phyloP scores from a whole-genome alignment of 1,139 yeast species.

The Keqinozyma sinolaborantium region DNA sequence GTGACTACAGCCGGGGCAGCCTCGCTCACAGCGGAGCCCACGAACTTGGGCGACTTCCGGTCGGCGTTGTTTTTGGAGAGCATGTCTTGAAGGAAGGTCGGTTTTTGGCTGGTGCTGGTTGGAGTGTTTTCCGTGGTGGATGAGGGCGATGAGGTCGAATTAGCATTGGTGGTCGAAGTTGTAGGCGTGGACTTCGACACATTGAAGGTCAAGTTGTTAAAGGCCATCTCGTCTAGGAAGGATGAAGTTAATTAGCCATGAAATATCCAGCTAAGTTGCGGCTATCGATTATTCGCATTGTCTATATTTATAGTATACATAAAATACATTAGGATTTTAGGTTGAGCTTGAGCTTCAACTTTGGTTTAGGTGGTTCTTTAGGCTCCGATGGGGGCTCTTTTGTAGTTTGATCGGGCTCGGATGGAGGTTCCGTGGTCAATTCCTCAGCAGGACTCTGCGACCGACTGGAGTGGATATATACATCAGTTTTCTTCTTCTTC shows the following conservation, averaged over 20 bases:
- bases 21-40: slow-evolving; percentile 12
- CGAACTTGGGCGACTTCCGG: slow-evolving; percentile 5
- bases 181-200: slow-evolving; percentile 42
- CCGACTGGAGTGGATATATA: not conserved
- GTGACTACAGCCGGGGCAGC: slow-evolving; percentile 27
- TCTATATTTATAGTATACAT: slow-evolving; percentile 2
- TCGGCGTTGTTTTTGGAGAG: slow-evolving; percentile 11
- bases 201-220: slow-evolving; percentile 34
- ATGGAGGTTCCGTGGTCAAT: not conserved
- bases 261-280: not conserved
- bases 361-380: slow-evolving; percentile 5
- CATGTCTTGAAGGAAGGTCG: slow-evolving; percentile 19
- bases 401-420: not conserved
- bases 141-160: slow-evolving; percentile 21
- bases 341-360: slow-evolving; percentile 8
- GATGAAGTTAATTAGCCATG: slow-evolving; percentile 1
- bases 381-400: slow-evolving; percentile 1
- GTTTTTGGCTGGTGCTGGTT: slow-evolving; percentile 7
- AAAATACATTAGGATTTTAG: slow-evolving; percentile 4
- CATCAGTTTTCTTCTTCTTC: slow-evolving; percentile 2
- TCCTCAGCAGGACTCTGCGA: not conserved
- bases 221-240: slow-evolving; percentile 19
- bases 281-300: not conserved
- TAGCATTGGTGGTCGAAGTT: slow-evolving; percentile 39
- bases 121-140: not conserved